Conservation (phyloP, 2,329 filamentous ascomycete genomes). For the Talaromyces sp. region DNA sequence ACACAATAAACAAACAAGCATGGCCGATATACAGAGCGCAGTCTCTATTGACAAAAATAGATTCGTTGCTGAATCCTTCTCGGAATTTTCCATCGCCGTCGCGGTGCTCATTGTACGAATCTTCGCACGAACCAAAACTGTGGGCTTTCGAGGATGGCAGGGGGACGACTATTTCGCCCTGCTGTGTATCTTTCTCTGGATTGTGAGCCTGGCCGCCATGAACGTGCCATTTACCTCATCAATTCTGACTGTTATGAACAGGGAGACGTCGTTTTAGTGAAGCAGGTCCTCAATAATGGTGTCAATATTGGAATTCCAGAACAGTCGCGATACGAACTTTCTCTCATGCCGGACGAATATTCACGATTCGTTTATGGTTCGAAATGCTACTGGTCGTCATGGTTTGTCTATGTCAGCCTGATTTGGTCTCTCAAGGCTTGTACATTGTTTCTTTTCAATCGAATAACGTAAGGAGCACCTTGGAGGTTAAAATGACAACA, state of each 20-base stretch:
- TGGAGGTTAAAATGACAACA: neutral
- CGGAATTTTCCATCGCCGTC: constrained; percentile 38
- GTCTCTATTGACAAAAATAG: neutral
- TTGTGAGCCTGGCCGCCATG: constrained; percentile 17
- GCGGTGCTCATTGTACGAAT: constrained; percentile 34
- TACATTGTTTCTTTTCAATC: constrained; percentile 40
- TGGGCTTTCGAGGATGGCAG: constrained; percentile 34
- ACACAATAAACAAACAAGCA: neutral
- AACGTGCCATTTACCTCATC: no score
- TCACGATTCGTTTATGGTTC: constrained; percentile 26
- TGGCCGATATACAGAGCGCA: neutral
- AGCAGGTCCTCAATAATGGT: constrained; percentile 25
- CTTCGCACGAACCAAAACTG: constrained; percentile 32
- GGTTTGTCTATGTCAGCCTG: constrained; percentile 38
- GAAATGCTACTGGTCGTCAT: constrained; percentile 30
- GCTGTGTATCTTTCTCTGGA: constrained; percentile 33
- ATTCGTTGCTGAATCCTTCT: constrained; percentile 41
- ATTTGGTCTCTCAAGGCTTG: constrained; percentile 41
- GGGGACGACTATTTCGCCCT: constrained; percentile 41
- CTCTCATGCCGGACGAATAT: constrained; percentile 25
- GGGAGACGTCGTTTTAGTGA: constrained; percentile 8
- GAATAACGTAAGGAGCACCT: constrained; percentile 33
- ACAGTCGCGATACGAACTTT: constrained; percentile 15
- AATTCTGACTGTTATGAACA: neutral
- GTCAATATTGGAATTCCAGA: constrained; percentile 33